phyloP scores from a whole-genome alignment of 2,329 filamentous ascomycete species.

The Penicillium sp. region DNA sequence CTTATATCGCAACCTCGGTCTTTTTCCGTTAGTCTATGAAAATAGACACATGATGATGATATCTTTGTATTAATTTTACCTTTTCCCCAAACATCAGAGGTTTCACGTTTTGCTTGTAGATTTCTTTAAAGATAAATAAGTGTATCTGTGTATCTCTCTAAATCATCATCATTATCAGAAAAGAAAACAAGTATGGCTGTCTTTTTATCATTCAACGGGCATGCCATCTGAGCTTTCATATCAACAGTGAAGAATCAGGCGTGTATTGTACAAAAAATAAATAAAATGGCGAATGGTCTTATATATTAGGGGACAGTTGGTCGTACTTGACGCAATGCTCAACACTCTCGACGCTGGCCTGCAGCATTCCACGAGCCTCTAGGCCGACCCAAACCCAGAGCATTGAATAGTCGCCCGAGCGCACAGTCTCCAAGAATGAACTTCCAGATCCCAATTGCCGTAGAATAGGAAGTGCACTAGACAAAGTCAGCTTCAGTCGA shows the following conservation, averaged over 20 bases:
- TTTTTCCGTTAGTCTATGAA: constrained; percentile 8
- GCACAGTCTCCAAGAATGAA: constrained; percentile 59
- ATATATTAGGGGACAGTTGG: constrained; percentile 83
- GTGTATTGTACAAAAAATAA: constrained; percentile 13
- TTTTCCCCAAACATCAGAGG: neutral
- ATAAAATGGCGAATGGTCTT: constrained; percentile 6
- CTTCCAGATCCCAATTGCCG: constrained; percentile 73
- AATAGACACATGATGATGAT: constrained; percentile 14
- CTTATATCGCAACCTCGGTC: constrained; percentile 8
- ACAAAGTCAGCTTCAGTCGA: constrained; percentile 9
- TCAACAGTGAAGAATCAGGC: neutral
- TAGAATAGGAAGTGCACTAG: constrained; percentile 82
- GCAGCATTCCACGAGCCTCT: constrained; percentile 83
- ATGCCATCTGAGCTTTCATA: constrained; percentile 8
- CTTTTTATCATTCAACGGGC: neutral
- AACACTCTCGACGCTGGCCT: constrained; percentile 85
- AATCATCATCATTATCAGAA: neutral
- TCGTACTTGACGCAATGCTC: constrained; percentile 91
- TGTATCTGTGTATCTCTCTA: neutral
- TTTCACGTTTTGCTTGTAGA: neutral
- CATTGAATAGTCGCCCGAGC: constrained; percentile 77
- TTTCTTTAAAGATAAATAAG: neutral
- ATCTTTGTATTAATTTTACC: constrained; percentile 1
- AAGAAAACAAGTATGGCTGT: neutral
- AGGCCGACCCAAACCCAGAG: constrained; percentile 87